Evolutionary conservation across 2,329 filamentous ascomycete species (phyloP).

Genomic region (Cordyceps javanica): DNA sequence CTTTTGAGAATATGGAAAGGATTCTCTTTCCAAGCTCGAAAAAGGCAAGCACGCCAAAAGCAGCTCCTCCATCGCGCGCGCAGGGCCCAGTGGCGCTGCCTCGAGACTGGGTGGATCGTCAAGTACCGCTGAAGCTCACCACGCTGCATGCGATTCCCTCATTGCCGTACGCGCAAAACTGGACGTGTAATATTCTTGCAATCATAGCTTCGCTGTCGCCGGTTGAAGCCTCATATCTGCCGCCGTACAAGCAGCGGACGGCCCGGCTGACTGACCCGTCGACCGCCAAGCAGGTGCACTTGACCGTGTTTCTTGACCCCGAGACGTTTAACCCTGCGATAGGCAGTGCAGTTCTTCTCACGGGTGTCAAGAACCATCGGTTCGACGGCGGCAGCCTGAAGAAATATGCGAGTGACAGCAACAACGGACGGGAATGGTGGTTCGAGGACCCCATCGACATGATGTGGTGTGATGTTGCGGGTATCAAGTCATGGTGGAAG

Average conservation of each 20-base stretch:
- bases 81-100: slow-evolving; percentile 29
- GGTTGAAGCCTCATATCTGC: slow-evolving; percentile 42
- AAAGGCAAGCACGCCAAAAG: slow-evolving; percentile 13
- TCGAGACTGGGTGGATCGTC: slow-evolving; percentile 35
- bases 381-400: slow-evolving; percentile 44
- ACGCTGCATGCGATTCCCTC: slow-evolving; percentile 42
- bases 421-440: slow-evolving; percentile 39
- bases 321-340: slow-evolving; percentile 40
- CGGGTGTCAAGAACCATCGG: slow-evolving; percentile 52
- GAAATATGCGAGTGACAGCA: slow-evolving; percentile 37
- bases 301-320: slow-evolving; percentile 50
- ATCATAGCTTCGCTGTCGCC: slow-evolving; percentile 42
- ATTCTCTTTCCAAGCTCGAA: slow-evolving; percentile 23
- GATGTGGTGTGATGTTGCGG: slow-evolving; percentile 43
- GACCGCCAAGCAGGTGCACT: slow-evolving; percentile 44
- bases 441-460: slow-evolving; percentile 40
- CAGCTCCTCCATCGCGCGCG: slow-evolving; percentile 6
- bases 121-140: slow-evolving; percentile 45
- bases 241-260: slow-evolving; percentile 44
- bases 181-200: slow-evolving; percentile 49
- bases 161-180: slow-evolving; percentile 52
- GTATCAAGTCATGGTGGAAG: slow-evolving; percentile 41
- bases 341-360: slow-evolving; percentile 44
- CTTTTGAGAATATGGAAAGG: slow-evolving; percentile 32
- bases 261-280: slow-evolving; percentile 46